Conservation (phyloP, 148 eudicot genomes). For the Silene conica region DNA sequence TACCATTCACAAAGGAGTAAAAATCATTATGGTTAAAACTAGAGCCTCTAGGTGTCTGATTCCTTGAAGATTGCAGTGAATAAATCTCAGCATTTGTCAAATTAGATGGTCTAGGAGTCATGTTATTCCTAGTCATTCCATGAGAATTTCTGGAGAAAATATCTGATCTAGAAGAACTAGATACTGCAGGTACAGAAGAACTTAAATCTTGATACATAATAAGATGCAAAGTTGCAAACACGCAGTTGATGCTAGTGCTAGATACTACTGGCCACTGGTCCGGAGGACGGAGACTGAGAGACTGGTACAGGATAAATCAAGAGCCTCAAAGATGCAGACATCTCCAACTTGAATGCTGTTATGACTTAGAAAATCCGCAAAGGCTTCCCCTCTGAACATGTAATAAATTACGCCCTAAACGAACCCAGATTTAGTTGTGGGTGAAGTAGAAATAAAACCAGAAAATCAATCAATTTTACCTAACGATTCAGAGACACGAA, state of each 20-base stretch:
- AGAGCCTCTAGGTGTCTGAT: conserved; percentile 76
- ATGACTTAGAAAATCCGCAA: background rate
- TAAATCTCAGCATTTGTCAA: conserved; percentile 80
- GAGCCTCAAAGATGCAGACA: conserved; percentile 9
- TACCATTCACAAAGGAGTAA: conserved; percentile 59
- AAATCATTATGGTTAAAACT: conserved; percentile 81
- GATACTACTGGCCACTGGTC: background rate
- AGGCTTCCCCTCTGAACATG: background rate
- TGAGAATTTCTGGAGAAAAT: conserved; percentile 56
- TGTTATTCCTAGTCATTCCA: conserved; percentile 18
- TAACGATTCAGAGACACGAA: too few species aligned
- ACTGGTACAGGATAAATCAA: background rate
- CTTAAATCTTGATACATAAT: background rate
- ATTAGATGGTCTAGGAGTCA: conserved; percentile 71
- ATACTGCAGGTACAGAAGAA: background rate
- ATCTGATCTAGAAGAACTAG: conserved; percentile 58
- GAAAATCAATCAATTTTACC: too few species aligned
- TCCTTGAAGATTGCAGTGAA: conserved; percentile 63
- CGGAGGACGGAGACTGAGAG: background rate
- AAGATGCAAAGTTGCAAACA: background rate
- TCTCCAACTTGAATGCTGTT: conserved; percentile 5
- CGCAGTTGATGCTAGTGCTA: too few species aligned
- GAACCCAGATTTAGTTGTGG: too few species aligned
- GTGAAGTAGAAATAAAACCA: too few species aligned
- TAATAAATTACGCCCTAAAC: too few species aligned